Evolutionary conservation across 768 basidiomycete genomes (phyloP).

Genomic region (Hypholoma fasciculare): DNA sequence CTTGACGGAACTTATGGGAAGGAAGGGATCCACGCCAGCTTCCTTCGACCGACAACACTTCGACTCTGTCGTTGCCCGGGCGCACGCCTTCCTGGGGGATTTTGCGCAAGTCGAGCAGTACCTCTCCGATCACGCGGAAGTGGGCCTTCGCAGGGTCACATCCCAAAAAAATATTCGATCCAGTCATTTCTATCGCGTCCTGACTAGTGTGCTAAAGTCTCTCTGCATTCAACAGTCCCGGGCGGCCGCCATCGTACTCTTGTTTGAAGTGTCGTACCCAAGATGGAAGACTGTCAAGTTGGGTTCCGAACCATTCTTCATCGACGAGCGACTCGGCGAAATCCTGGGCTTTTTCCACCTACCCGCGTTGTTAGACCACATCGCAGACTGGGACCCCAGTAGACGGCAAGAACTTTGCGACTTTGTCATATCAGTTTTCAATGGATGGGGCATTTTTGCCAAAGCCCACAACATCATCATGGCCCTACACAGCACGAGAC

Average conservation of each 20-base stretch:
- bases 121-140: neutral
- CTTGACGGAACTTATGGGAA: neutral
- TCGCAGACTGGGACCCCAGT: neutral
- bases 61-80: constrained; percentile 6
- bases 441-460: neutral
- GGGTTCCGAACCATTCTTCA: neutral
- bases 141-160: neutral
- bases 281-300: neutral
- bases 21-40: neutral
- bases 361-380: neutral
- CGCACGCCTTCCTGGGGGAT: constrained; percentile 7
- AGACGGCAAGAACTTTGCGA: neutral
- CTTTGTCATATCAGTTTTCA: neutral
- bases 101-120: neutral
- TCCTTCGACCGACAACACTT: neutral
- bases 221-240: constrained; percentile 7
- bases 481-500: neutral
- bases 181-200: constrained; percentile 25
- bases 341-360: neutral
- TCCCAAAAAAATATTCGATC: neutral
- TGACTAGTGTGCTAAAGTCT: constrained; percentile 59
- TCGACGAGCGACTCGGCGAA: neutral
- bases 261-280: neutral
- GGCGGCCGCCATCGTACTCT: neutral
- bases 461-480: neutral